Conservation (phyloP, 306 rosid genomes). For the Pachyrhizus erosus region DNA sequence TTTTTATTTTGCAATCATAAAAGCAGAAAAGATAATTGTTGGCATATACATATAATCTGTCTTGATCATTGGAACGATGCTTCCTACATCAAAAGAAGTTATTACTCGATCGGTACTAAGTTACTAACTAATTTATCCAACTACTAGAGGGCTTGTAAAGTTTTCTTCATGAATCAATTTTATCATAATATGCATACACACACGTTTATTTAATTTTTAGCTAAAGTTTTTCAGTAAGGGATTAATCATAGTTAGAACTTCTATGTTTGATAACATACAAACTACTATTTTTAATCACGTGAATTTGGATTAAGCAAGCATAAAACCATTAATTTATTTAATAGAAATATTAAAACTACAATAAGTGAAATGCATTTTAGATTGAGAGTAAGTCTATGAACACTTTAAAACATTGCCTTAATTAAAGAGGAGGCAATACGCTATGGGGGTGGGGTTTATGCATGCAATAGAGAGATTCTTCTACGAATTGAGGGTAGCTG, state of each 20-base stretch:
- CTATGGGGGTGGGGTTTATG: slow-evolving; percentile 47
- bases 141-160: background rate
- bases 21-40: slow-evolving; percentile 45
- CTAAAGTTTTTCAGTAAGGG: background rate
- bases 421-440: slow-evolving; percentile 34
- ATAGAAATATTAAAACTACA: background rate
- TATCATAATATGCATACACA: background rate
- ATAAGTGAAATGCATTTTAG: background rate
- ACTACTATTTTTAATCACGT: background rate
- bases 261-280: background rate
- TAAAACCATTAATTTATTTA: background rate
- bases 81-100: slow-evolving; percentile 41
- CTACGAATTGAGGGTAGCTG: slow-evolving; percentile 18
- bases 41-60: background rate
- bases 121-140: slow-evolving; percentile 24
- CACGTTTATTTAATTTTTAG: background rate
- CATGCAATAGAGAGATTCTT: slow-evolving; percentile 44
- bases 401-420: slow-evolving; percentile 28
- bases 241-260: background rate
- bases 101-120: slow-evolving; percentile 32
- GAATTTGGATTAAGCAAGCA: slow-evolving; percentile 2
- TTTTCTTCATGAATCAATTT: background rate
- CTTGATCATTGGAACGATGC: slow-evolving; percentile 38
- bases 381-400: background rate
- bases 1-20: slow-evolving; percentile 45